Percentiles rank a stretch among this genome's conserved stretches.
Conservation (phyloP, 805 yeast genomes). For the Pichia exigua region DNA sequence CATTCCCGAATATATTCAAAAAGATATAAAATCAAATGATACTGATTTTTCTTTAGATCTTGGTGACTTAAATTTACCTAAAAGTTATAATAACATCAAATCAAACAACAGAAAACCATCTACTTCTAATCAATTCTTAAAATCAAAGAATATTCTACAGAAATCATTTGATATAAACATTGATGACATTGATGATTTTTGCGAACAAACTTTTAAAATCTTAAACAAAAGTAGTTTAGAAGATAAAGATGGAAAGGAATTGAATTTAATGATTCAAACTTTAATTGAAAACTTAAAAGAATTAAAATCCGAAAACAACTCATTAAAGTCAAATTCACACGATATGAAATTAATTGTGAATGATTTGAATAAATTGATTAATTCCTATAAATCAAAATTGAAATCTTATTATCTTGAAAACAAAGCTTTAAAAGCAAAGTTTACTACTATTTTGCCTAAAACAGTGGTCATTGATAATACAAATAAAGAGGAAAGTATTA, state of each 20-base stretch:
- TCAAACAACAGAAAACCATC: not conserved
- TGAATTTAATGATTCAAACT: constrained; percentile 6
- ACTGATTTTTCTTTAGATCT: constrained; percentile 1
- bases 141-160: not conserved
- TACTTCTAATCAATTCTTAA: not conserved
- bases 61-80: not conserved
- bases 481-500: not conserved
- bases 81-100: not conserved
- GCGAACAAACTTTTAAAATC: constrained; percentile 6
- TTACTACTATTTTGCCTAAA: not conserved
- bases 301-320: constrained; percentile 3
- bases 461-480: not conserved
- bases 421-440: constrained; percentile 5
- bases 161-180: not conserved
- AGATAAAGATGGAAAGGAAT: constrained; percentile 11
- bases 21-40: not conserved
- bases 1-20: not conserved
- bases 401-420: constrained; percentile 9
- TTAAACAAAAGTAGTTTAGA: constrained; percentile 5
- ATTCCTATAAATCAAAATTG: constrained; percentile 12
- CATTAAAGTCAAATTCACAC: constrained; percentile 5
- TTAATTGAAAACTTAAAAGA: constrained; percentile 5
- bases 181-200: constrained; percentile 3
- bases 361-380: constrained; percentile 14
- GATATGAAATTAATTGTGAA: constrained; percentile 21